Percentiles rank a stretch among this genome's conserved stretches.
phyloP scores from a whole-genome alignment of 192 early-diverging fungal species.

The Backusella circina region DNA sequence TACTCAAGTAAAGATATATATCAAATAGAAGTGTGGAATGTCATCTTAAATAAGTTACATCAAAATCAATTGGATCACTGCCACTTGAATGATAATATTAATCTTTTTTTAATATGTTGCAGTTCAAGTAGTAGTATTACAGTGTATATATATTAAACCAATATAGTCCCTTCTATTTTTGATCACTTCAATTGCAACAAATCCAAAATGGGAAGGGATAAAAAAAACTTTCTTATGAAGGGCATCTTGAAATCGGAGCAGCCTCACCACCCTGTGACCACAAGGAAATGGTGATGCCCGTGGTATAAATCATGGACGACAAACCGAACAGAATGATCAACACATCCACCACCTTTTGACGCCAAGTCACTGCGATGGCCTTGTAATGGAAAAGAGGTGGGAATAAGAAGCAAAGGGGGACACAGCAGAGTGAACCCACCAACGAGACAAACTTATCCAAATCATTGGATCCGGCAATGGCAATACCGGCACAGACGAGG shows the following conservation, averaged over 20 bases:
- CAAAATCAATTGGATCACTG: too few relatives aligned
- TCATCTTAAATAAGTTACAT: too few relatives aligned
- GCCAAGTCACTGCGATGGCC: constrained; percentile 49
- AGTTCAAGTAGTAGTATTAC: too few relatives aligned
- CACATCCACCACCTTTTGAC: constrained; percentile 52
- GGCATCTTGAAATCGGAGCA: constrained; percentile 23
- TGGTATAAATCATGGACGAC: constrained; percentile 76
- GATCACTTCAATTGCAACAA: too few relatives aligned
- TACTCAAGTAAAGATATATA: too few relatives aligned
- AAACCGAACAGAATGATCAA: constrained; percentile 64
- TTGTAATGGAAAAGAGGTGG: constrained; percentile 82
- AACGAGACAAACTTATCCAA: constrained; percentile 38
- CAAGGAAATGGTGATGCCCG: constrained; percentile 67
- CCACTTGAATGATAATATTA: too few relatives aligned
- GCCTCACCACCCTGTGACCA: constrained; percentile 39
- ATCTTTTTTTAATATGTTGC: too few relatives aligned
- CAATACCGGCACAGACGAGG: constrained; percentile 62
- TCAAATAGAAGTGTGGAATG: too few relatives aligned
- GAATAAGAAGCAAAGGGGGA: constrained; percentile 79
- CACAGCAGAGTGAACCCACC: constrained; percentile 37
- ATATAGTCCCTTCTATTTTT: too few relatives aligned
- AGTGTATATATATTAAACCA: too few relatives aligned
- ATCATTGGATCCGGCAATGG: constrained; percentile 70
- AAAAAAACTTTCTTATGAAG: too few relatives aligned
- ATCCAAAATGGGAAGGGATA: too few relatives aligned